These are phyloP conservation scores for Lonicera japonica DNA, from an alignment of 129 eudicot species.

Conservation along the genomic window DNA sequence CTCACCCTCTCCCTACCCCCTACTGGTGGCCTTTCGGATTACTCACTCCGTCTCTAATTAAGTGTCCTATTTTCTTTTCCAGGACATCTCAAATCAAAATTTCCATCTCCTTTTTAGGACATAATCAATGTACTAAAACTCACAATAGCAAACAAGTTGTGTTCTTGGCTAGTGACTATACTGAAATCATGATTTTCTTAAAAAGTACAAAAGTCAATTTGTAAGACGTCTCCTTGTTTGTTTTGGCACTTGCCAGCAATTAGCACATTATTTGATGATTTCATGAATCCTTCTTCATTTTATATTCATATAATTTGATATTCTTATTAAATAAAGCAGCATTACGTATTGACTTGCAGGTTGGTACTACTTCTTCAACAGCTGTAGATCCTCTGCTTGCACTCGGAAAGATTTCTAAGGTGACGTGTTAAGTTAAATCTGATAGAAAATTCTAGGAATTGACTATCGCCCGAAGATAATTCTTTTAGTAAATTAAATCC, in stretches of 20 bases:
- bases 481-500: not conserved
- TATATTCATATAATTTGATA: not conserved
- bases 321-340: not conserved
- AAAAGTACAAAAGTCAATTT: too few relatives aligned
- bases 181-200: too few relatives aligned
- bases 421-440: constrained; percentile 6
- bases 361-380: constrained; percentile 93
- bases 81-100: too few relatives aligned
- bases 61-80: too few relatives aligned
- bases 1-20: too few relatives aligned
- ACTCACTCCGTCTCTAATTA: too few relatives aligned
- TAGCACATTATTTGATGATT: not conserved
- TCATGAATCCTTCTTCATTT: not conserved
- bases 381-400: constrained; percentile 88
- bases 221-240: not conserved
- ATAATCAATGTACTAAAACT: too few relatives aligned
- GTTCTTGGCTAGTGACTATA: too few relatives aligned
- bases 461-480: not conserved
- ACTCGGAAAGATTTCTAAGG: constrained; percentile 80
- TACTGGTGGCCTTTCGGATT: too few relatives aligned
- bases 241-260: not conserved
- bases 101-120: too few relatives aligned
- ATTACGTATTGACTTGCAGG: constrained; percentile 30
- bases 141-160: too few relatives aligned
- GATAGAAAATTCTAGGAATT: not conserved